Conservation (phyloP, 345 rosid genomes). For the Lumnitzera littorea region DNA sequence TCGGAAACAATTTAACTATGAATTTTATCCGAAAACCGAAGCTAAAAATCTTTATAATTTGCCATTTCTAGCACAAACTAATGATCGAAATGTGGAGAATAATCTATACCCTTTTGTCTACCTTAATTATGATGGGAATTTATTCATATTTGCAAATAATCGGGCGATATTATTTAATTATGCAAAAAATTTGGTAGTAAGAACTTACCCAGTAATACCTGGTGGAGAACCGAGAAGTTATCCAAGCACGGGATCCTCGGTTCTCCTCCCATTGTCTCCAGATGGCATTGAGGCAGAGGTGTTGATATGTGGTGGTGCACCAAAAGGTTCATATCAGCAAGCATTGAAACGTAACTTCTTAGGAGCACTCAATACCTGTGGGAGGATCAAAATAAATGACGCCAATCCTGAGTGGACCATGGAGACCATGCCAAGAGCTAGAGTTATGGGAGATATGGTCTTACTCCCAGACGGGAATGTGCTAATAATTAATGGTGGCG, state of each 20-base stretch:
- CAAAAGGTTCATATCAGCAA: constrained; percentile 33
- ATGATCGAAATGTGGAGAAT: constrained; percentile 15
- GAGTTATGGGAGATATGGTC: constrained; percentile 64
- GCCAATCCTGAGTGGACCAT: constrained; percentile 36
- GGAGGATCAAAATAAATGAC: constrained; percentile 35
- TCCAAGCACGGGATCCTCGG: constrained; percentile 53
- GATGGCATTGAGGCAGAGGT: constrained; percentile 21
- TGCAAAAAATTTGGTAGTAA: constrained; percentile 20
- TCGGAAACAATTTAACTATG: constrained; percentile 22
- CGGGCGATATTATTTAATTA: constrained; percentile 38
- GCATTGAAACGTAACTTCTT: constrained; percentile 18
- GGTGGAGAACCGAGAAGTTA: constrained; percentile 42
- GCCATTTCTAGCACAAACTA: constrained; percentile 19
- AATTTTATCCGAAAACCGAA: constrained; percentile 20
- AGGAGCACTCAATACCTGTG: constrained; percentile 34
- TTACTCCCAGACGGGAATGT: constrained; percentile 57
- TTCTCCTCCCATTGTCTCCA: constrained; percentile 23
- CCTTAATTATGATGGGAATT: constrained; percentile 34
- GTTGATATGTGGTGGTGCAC: constrained; percentile 58
- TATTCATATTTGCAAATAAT: constrained; percentile 44
- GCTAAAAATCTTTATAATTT: constrained; percentile 11
- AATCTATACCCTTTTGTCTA: constrained; percentile 51
- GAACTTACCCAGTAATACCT: constrained; percentile 33
- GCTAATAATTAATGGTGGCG: constrained; percentile 49
- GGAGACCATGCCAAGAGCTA: constrained; percentile 54